Percentiles rank a stretch among this genome's conserved stretches.
phyloP scores from a whole-genome alignment of 2,329 filamentous ascomycete genomes.

The Claviceps sp. region DNA sequence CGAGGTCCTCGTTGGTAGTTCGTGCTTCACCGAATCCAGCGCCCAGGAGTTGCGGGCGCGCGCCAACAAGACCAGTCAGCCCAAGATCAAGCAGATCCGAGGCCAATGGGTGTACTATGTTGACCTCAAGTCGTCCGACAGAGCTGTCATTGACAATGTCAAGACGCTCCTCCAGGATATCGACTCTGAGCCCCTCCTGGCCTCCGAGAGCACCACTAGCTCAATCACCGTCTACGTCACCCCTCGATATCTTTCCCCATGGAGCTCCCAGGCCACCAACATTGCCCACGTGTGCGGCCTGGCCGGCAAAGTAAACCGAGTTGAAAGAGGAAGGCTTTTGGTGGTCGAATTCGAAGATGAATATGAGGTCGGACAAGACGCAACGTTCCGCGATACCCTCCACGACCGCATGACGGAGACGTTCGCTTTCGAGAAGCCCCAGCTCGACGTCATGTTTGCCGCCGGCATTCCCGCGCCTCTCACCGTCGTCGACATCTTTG shows the following conservation, averaged over 20 bases:
- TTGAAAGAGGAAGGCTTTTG: constrained; percentile 77
- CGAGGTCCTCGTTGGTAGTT: constrained; percentile 25
- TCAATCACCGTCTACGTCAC: constrained; percentile 55
- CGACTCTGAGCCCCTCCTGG: constrained; percentile 14
- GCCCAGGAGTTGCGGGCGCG: constrained; percentile 30
- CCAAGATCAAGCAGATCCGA: constrained; percentile 33
- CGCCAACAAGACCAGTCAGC: constrained; percentile 28
- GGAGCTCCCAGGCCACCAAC: constrained; percentile 92
- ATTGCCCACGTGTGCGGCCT: constrained; percentile 88
- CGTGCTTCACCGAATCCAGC: constrained; percentile 36
- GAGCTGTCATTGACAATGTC: constrained; percentile 29
- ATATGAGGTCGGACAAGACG: constrained; percentile 27
- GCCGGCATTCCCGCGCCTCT: constrained; percentile 50
- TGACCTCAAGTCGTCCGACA: constrained; percentile 37
- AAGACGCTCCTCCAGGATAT: constrained; percentile 32
- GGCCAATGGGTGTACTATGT: constrained; percentile 55
- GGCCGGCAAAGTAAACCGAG: constrained; percentile 53
- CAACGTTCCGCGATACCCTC: constrained; percentile 55
- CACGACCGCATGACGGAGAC: constrained; percentile 95
- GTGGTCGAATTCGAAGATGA: constrained; percentile 47
- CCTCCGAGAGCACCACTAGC: constrained; percentile 25
- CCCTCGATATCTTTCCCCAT: constrained; percentile 83
- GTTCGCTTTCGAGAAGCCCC: constrained; percentile 52
- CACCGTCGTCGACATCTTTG: constrained; percentile 62
- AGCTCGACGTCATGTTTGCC: constrained; percentile 65